Base-by-base conservation (phyloP, 441 rosid species). In the Bocquillonia castaneifolia region DNA sequence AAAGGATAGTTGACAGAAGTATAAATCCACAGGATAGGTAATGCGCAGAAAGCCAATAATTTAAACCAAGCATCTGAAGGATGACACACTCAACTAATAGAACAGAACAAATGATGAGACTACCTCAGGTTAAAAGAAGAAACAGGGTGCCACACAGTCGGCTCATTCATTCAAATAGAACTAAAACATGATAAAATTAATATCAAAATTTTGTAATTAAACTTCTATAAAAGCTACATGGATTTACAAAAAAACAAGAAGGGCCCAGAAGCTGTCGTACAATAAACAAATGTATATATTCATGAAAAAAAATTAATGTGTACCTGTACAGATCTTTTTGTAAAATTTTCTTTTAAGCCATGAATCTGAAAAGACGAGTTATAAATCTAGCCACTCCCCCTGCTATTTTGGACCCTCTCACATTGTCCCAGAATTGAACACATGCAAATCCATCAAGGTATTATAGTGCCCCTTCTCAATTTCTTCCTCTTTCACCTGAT, bases 401-500 rank as follows among this genome's bases (percentile, higher is more conserved):
- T 20, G 47, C 52, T 15, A 40, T 14, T 32, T 45, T 3, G 23
- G 12, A 23, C 32, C 51, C 29, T 57, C 48, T 77, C 67, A 82
- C 32, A 68, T 45, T 53, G 62, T 23, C 69, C 86, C 88, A 60
- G 86, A 82, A 73, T 80, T 83, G 79, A 86, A 92, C 63, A 92
- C 96, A 76, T 88, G 78, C 71, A 90, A 78, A 51, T 59, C 91
- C 70, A 90, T 26, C 84, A 94, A 79, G 36, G 86, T 71, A 66
- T 81, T 90, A 76, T 88, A 94, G 59, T 90, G 81, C 4, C 98
- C 99, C 71, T 80, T 87, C 83, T 87, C 92, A 22, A 94, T 88
- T 74, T 94, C 97, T 77, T 82, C 88, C 40, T 86, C 94, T 10
- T 86, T 82, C 73, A 88, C 98, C 69, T 61, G 76, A 75, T 87